Evolutionary conservation across 2,329 filamentous ascomycete genomes (phyloP).

Genomic region (Penicillium psychrosexuale): DNA sequence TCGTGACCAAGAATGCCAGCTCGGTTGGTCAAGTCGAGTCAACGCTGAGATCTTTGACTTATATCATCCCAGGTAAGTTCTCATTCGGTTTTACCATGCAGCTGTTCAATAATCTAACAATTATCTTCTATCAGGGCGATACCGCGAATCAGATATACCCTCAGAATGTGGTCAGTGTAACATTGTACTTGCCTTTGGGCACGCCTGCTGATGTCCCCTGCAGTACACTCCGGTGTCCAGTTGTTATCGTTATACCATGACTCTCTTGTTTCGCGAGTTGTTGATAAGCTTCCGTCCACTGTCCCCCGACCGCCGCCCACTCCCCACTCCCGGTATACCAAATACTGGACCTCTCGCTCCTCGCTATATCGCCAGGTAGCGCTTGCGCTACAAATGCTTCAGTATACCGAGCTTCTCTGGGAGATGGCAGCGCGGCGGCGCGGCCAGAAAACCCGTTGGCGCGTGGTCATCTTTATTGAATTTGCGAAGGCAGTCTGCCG

Average conservation of each 20-base stretch:
- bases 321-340: conserved; percentile 62
- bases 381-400: conserved; percentile 79
- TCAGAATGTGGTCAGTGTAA: conserved; percentile 70
- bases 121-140: conserved; percentile 33
- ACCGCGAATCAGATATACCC: conserved; percentile 80
- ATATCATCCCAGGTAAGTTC: conserved; percentile 75
- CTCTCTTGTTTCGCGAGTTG: conserved; percentile 68
- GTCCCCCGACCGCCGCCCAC: conserved; percentile 51
- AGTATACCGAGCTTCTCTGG: conserved; percentile 93
- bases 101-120: not conserved
- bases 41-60: conserved; percentile 84
- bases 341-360: conserved; percentile 60
- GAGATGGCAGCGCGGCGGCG: conserved; percentile 92
- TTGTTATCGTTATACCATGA: conserved; percentile 92
- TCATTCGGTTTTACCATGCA: not conserved
- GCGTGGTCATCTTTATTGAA: conserved; percentile 80
- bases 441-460: conserved; percentile 77
- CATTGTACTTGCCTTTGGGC: not conserved
- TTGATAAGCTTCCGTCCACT: conserved; percentile 54
- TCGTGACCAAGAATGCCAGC: conserved; percentile 91
- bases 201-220: conserved; percentile 9
- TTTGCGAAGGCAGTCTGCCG: conserved; percentile 81
- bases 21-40: conserved; percentile 95
- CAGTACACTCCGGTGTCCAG: conserved; percentile 81
- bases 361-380: conserved; percentile 77